Base-by-base conservation (phyloP, 306 rosid species). In the Benincasa hispida region DNA sequence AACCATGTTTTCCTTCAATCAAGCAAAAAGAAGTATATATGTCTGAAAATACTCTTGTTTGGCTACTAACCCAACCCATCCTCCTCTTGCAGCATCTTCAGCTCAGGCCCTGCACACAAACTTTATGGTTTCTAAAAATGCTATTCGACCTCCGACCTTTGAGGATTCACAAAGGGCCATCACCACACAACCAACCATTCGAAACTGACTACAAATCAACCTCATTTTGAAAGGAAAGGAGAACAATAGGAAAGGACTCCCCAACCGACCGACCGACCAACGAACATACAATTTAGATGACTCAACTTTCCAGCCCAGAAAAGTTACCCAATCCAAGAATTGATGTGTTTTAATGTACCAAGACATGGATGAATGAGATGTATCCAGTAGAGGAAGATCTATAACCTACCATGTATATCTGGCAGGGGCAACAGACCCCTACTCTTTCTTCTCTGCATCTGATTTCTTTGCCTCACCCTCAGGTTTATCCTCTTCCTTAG, bases 401-500 rank as follows among this genome's bases (percentile, higher is more conserved):
- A 45, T 12, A 45, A 12, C 51, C 22, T 15, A 65, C 48, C 7
- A 17, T 11, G 7, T 18, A 28, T 30, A n/a, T 39, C n/a, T 39
- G 28, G 88, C 77, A 42, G 91, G 82, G 34, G 91, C 85, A 30
- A 84, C 77, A 53, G 87, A 84, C 80, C 84, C 93, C 69, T 21
- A 89, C 77, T 42, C 50, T 0, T 86, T 86, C 82, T 88, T 83
- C 61, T 85, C 90, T 25, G 80, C 76, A 28, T 81, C 90, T 24
- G 77, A 74, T 84, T 72, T 83, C 72, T 19, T 85, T 14, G 85
- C 7, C 35, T 81, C 87, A 6, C 72, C 79, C 85, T 79, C 77
- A 13, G 59, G 53, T 39, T 76, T 76, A 45, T 76, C 55, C 47
- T 81, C 82, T 13, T 79, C 79, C 57, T 77, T 28, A 32, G 74